Base-by-base conservation (phyloP, 129 eudicot genomes). In the Calendula officinalis region DNA sequence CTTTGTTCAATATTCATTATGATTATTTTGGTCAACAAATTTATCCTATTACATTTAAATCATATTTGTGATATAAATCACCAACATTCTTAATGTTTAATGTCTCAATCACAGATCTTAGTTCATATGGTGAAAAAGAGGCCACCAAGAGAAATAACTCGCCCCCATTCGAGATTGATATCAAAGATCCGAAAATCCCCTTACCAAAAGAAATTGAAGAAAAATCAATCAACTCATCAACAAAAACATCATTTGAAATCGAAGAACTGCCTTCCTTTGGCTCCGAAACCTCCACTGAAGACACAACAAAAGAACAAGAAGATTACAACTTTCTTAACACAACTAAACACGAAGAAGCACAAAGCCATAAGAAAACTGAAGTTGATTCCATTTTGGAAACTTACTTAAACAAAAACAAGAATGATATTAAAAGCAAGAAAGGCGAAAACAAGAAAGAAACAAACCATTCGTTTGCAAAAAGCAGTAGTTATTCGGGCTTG, bases 201-300 rank as follows among this genome's bases (percentile, higher is more conserved):
- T 50, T 68, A 34, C 14, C 27, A 13, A 64, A 62, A 66, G 61
- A 70, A 50, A 41, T 17, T 34, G 40, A 59, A 66, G 78, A 39
- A 12, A 17, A 66, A 40, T 48, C 66, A 1, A 59, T 37, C 70
- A 68, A 59, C 60, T 74, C 61, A 62, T 70, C 83, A 6, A 78
- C 70, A 4, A 81, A 74, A 59, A 56, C 80, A 10, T 68, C 84
- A 9, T 77, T 73, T 13, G 84, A 81, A 65, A 78, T 84, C 34
- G 75, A 77, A 61, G 86, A 81, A 53, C 47, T 79, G 33, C 84
- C 81, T 11, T 71, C 66, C 6, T 80, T 73, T 64, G 70, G 83
- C 44, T 84, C 86, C 1, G 83, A 80, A 41, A 54, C 85, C 63
- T 81, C 91, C 32, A 81, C 76, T 1, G 80, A 70, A 45, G 82